These are phyloP conservation scores for Aureobasidium sp. DNA, from an alignment of 2,329 filamentous ascomycete genomes.

Conservation along the genomic window DNA sequence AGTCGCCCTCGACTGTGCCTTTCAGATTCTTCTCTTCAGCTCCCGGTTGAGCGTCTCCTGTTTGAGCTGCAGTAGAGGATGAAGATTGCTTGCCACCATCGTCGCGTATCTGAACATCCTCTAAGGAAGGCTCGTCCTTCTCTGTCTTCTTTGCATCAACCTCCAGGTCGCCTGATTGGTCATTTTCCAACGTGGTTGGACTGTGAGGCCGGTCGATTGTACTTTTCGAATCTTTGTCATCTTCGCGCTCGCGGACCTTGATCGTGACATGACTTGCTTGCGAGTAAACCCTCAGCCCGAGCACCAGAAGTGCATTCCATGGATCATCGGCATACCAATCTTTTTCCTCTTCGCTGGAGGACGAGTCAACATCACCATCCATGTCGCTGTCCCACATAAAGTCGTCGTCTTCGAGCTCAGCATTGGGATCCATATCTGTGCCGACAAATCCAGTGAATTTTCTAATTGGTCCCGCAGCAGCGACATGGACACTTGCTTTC, in stretches of 20 bases:
- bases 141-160: too few species aligned
- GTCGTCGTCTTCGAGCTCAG: constrained; percentile 27
- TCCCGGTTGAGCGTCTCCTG: too few species aligned
- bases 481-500: too few species aligned
- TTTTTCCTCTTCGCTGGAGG: constrained; percentile 13
- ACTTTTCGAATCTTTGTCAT: too few species aligned
- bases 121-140: neutral
- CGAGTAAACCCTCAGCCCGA: constrained; percentile 53
- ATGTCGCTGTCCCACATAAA: constrained; percentile 30
- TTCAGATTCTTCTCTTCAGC: too few species aligned
- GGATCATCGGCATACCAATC: constrained; percentile 44
- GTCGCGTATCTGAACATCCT: neutral
- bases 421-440: neutral
- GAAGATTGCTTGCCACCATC: neutral
- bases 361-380: neutral
- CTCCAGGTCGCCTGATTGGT: too few species aligned
- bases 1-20: too few species aligned
- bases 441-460: neutral
- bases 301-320: constrained; percentile 55
- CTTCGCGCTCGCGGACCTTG: constrained; percentile 35
- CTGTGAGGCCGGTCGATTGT: neutral
- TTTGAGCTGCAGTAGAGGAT: neutral
- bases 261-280: constrained; percentile 45
- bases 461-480: neutral
- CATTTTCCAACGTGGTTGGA: neutral